A percentile compares a stretch with the other conserved stretches of the same genome.
These are phyloP conservation scores for Microstegium vimineum DNA, from an alignment of 176 grass and related monocot genomes.

Conservation along the genomic window DNA sequence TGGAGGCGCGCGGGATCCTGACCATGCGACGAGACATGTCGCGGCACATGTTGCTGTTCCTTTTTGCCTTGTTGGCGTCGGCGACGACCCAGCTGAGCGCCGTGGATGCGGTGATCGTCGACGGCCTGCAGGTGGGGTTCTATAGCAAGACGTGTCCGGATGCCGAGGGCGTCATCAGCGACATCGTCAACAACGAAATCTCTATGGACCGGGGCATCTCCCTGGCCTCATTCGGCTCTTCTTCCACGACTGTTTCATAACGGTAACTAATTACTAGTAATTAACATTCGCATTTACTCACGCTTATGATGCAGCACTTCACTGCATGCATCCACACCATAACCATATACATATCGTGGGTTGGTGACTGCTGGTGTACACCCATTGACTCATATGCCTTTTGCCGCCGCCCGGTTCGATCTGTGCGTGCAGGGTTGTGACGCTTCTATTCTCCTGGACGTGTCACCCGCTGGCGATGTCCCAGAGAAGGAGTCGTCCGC, in stretches of 20 bases:
- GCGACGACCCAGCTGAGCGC: neutral
- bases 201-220: conserved; percentile 16
- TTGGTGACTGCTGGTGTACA: neutral
- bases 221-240: conserved; percentile 44
- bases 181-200: conserved; percentile 17
- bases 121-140: conserved; percentile 33
- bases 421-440: conserved; percentile 38
- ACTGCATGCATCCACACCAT: neutral
- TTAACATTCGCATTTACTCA: neutral
- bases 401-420: neutral
- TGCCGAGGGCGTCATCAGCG: conserved; percentile 27
- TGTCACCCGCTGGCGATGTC: conserved; percentile 29
- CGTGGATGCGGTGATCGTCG: conserved; percentile 1
- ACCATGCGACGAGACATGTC: neutral
- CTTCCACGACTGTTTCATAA: conserved; percentile 66
- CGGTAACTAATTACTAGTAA: neutral
- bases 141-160: conserved; percentile 28
- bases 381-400: neutral
- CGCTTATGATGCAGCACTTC: no score
- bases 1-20: neutral
- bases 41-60: neutral
- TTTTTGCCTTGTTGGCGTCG: neutral
- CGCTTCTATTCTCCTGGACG: conserved; percentile 50
- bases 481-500: conserved; percentile 52
- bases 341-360: no score